Conservation (phyloP, 768 basidiomycete species). For the Termitomyces heimii region DNA sequence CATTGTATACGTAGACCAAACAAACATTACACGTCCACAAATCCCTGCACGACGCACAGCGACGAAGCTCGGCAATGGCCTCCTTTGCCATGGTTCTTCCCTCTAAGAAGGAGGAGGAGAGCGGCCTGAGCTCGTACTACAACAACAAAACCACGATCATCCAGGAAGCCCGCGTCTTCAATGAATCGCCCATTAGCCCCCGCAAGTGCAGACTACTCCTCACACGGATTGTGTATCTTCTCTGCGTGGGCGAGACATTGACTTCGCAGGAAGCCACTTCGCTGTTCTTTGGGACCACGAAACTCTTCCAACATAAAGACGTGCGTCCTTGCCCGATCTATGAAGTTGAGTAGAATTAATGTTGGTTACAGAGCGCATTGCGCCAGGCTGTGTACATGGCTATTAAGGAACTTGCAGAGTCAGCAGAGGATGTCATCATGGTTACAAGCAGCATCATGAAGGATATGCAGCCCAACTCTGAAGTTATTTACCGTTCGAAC, state of each 20-base stretch:
- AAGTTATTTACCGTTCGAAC: conserved; percentile 97
- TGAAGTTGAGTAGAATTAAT: background rate
- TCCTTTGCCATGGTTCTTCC: conserved; percentile 66
- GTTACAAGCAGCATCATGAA: conserved; percentile 99
- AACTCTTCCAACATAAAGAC: conserved; percentile 99
- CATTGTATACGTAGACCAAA: too few relatives aligned
- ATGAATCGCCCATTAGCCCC: conserved; percentile 97
- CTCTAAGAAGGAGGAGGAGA: conserved; percentile 97
- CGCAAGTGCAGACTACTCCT: conserved; percentile 94
- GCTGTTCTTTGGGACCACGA: conserved; percentile 97
- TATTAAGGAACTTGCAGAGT: conserved; percentile 93
- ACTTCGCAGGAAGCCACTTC: conserved; percentile 95
- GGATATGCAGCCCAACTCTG: conserved; percentile 98
- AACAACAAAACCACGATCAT: conserved; percentile 98
- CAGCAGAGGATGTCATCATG: conserved; percentile 99
- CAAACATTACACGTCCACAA: conserved; percentile 38
- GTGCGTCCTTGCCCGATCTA: conserved; percentile 43
- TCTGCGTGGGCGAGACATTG: conserved; percentile 95
- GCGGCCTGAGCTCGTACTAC: conserved; percentile 85
- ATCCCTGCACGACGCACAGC: conserved; percentile 5
- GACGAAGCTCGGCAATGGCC: conserved; percentile 30
- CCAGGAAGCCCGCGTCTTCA: conserved; percentile 98
- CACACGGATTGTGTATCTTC: conserved; percentile 92
- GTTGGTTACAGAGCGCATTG: conserved; percentile 66
- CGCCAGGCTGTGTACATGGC: conserved; percentile 98